phyloP scores from a whole-genome alignment of 257 asterid species.

The Salvia splendens region DNA sequence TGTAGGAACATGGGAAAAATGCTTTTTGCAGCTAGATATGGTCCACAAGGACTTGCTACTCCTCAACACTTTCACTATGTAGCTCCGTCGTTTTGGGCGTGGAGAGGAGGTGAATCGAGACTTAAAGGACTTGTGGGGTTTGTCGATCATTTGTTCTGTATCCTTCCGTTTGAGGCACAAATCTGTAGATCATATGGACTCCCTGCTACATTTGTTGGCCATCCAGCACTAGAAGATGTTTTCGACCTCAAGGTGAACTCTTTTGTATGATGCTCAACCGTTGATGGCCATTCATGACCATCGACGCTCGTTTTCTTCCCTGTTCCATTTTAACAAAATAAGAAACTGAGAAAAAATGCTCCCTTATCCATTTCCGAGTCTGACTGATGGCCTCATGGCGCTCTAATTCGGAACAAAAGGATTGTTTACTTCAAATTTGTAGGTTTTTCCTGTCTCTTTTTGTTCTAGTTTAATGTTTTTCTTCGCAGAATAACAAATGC shows the following conservation, averaged over 20 bases:
- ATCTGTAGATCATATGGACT: conserved; percentile 70
- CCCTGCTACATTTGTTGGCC: conserved; percentile 91
- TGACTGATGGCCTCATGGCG: background rate
- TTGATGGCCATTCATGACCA: background rate
- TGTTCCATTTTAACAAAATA: too few relatives aligned
- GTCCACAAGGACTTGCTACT: conserved; percentile 42
- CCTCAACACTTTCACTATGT: conserved; percentile 90
- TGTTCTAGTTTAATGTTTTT: conserved; percentile 12
- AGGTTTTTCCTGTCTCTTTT: background rate
- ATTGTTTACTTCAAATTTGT: conserved; percentile 2
- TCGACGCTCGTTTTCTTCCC: too few relatives aligned
- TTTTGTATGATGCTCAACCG: conserved; percentile 11
- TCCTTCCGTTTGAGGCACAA: conserved; percentile 92
- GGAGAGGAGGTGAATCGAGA: conserved; percentile 95
- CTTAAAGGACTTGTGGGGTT: conserved; percentile 66
- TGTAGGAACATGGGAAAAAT: conserved; percentile 47
- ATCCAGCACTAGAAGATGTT: conserved; percentile 87
- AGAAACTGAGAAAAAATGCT: background rate
- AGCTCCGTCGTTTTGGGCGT: conserved; percentile 98
- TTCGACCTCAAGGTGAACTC: conserved; percentile 57
- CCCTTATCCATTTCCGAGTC: background rate
- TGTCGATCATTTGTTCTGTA: conserved; percentile 87
- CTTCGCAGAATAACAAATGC: conserved; percentile 44
- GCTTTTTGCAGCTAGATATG: conserved; percentile 71
- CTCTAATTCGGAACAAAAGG: background rate